Conservation (phyloP, 176 grass and related monocot species). For the Aechmea fasciata region DNA sequence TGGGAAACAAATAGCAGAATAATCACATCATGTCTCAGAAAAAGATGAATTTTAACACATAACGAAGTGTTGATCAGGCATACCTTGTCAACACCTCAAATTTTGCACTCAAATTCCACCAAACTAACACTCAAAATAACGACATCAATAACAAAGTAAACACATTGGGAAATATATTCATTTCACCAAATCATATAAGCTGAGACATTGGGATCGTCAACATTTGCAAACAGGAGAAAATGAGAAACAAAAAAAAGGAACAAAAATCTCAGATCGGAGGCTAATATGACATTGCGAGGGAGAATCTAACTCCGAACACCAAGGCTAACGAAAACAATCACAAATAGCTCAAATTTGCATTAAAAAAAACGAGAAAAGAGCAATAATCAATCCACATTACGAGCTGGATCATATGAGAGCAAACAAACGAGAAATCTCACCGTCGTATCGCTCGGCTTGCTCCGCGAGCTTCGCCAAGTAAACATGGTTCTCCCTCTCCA, state of each 20-base stretch:
- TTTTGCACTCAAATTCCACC: too few species aligned
- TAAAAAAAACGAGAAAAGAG: not conserved
- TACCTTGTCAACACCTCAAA: too few species aligned
- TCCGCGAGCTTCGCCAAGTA: constrained; percentile 31
- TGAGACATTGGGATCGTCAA: too few species aligned
- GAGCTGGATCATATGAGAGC: not conserved
- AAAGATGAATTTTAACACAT: too few species aligned
- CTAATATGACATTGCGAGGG: too few species aligned
- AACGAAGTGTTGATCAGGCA: too few species aligned
- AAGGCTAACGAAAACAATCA: not conserved
- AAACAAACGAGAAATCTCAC: not conserved
- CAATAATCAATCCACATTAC: not conserved
- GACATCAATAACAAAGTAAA: not conserved
- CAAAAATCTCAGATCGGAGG: not conserved
- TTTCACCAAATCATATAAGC: too few species aligned
- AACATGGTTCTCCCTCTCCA: constrained; percentile 28
- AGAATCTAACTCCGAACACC: not conserved
- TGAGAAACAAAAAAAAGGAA: not conserved
- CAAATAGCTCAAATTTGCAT: not conserved
- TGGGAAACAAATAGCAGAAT: too few species aligned
- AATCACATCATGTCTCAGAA: too few species aligned
- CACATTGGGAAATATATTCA: not conserved
- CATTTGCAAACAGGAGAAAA: not conserved
- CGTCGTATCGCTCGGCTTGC: constrained; percentile 33
- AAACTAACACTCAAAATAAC: too few species aligned